Evolutionary conservation across 345 rosid genomes (phyloP).

Genomic region (Aurinia saxatilis): DNA sequence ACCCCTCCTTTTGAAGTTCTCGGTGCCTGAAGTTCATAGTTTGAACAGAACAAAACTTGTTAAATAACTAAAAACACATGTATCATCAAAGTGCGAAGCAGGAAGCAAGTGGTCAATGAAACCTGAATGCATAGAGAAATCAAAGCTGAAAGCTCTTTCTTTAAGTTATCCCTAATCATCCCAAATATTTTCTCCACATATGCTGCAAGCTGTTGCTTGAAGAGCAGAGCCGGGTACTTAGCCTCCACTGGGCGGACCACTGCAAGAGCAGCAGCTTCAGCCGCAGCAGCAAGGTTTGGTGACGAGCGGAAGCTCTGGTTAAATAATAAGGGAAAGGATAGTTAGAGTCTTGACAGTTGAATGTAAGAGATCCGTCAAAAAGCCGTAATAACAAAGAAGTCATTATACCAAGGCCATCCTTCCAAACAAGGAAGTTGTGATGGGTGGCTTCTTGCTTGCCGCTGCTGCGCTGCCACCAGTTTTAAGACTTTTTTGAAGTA

Average conservation of each 20-base stretch:
- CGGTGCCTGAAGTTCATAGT: conserved; percentile 61
- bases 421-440: conserved; percentile 91
- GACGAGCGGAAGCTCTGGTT: conserved; percentile 94
- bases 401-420: conserved; percentile 81
- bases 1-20: conserved; percentile 81
- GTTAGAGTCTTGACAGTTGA: not conserved
- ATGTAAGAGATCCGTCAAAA: not conserved
- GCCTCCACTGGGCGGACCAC: conserved; percentile 95
- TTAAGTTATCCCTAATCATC: conserved; percentile 91
- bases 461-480: conserved; percentile 61
- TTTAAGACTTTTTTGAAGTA: conserved; percentile 80
- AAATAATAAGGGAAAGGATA: conserved; percentile 10
- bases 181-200: conserved; percentile 97
- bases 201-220: conserved; percentile 97
- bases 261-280: conserved; percentile 66
- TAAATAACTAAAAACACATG: not conserved
- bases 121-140: conserved; percentile 94
- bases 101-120: no score
- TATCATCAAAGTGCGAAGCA: conserved; percentile 2
- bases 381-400: not conserved
- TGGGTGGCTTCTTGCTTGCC: conserved; percentile 56
- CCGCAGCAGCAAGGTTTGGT: conserved; percentile 72
- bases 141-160: conserved; percentile 76
- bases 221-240: conserved; percentile 94
- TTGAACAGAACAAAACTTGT: conserved; percentile 9